Evolutionary conservation across 2,329 filamentous ascomycete genomes (phyloP).

Genomic region (Cordyceps pruinosa): DNA sequence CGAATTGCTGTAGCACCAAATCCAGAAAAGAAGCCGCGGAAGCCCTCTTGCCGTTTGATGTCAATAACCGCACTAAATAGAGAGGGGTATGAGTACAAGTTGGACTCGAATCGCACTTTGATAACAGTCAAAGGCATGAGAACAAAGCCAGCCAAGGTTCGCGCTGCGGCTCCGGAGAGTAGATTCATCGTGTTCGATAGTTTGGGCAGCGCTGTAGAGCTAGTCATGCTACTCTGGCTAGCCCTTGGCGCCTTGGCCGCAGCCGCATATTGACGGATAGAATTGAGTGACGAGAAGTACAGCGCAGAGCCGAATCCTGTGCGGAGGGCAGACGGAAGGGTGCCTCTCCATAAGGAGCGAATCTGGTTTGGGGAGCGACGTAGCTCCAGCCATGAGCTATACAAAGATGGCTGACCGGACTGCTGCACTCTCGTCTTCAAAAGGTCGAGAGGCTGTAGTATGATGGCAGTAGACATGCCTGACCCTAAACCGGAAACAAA

Average conservation of each 20-base stretch:
- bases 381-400: conserved; percentile 23
- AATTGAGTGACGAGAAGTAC: conserved; percentile 86
- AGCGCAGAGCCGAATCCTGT: conserved; percentile 90
- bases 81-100: conserved; percentile 74
- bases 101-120: conserved; percentile 93
- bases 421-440: conserved; percentile 96
- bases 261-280: conserved; percentile 57
- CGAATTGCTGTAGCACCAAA: conserved; percentile 89
- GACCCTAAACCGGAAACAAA: conserved; percentile 84
- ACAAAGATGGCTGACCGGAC: conserved; percentile 62
- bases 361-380: conserved; percentile 56
- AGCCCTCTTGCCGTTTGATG: conserved; percentile 65
- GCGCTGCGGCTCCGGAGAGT: conserved; percentile 72
- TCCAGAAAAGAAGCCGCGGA: conserved; percentile 83
- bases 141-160: conserved; percentile 79
- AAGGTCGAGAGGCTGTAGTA: conserved; percentile 91
- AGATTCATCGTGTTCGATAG: conserved; percentile 82
- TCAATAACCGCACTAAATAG: conserved; percentile 65
- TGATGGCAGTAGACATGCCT: conserved; percentile 78
- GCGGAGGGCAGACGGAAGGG: conserved; percentile 83
- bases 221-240: conserved; percentile 18
- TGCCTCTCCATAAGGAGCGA: conserved; percentile 81
- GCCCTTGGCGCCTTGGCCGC: conserved; percentile 15
- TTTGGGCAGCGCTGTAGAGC: conserved; percentile 70
- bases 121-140: conserved; percentile 96